These are phyloP conservation scores for Claviceps paspali DNA, from an alignment of 2,329 filamentous ascomycete species.

Conservation along the genomic window DNA sequence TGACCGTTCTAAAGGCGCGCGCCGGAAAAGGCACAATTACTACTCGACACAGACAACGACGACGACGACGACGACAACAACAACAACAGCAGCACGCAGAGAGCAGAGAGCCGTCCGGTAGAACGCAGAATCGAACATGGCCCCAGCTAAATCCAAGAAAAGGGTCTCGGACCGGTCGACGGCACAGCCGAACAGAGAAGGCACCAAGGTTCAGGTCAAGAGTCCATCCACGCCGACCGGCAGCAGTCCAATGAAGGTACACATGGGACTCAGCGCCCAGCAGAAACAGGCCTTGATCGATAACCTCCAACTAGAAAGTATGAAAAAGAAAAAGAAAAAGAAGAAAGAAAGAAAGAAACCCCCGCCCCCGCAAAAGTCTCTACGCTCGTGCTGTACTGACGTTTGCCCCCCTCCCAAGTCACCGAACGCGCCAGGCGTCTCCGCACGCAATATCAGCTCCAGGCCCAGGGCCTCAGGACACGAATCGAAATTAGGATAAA, in stretches of 20 bases:
- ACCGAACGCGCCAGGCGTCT: slow-evolving; percentile 78
- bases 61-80: neutral
- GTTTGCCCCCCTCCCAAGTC: slow-evolving; percentile 35
- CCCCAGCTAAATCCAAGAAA: slow-evolving; percentile 26
- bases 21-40: slow-evolving; percentile 1
- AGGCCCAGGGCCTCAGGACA: slow-evolving; percentile 70
- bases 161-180: slow-evolving; percentile 13
- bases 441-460: slow-evolving; percentile 74
- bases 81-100: neutral
- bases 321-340: slow-evolving; percentile 12
- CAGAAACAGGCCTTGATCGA: slow-evolving; percentile 83
- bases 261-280: slow-evolving; percentile 43
- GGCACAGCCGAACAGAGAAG: slow-evolving; percentile 6
- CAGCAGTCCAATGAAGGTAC: slow-evolving; percentile 49
- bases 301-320: slow-evolving; percentile 80
- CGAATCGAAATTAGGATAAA: slow-evolving; percentile 89
- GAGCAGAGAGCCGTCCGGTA: neutral
- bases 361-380: too few relatives aligned
- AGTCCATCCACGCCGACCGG: slow-evolving; percentile 24
- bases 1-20: slow-evolving; percentile 9
- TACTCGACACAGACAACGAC: too few relatives aligned
- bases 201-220: slow-evolving; percentile 11
- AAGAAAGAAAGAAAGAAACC: neutral
- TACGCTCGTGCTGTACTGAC: slow-evolving; percentile 3
- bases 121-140: slow-evolving; percentile 23